Evolutionary conservation across 1,284 basidiomycete species (phyloP), one percentile per base, ranked within the genome.

Genomic region (Cerioporus squamosus): DNA sequence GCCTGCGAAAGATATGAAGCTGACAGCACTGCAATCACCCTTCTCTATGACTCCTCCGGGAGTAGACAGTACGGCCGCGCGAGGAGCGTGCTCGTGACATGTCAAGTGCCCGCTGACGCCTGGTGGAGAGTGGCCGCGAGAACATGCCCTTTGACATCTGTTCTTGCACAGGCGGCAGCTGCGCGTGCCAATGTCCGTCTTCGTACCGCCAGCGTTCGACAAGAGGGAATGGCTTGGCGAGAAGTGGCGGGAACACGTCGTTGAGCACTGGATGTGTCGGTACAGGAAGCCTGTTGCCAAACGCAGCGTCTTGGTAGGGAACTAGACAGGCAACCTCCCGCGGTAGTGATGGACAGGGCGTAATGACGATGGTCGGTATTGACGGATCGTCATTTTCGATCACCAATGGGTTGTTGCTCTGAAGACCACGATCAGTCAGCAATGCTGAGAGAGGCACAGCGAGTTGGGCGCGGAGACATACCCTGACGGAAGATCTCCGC

Each of bases 241-340:
- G 45, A 51, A 74, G 68, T 9, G 82, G 83, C 44, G 83, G 83
- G 63, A 79, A 79, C 15, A 71, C 68, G 36, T 74, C 69, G 67
- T 86, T 86, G 59, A 81, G 77, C n/a, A 72, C 74, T 5, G 77
- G 74, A 61, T 83, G 75, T 18, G 72, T 72, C 5, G 84, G 84
- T 15, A 87, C 79, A 1, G 78, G 77, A n/a, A 86, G 78, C 38
- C 74, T 73, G 46, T 74, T 72, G 43, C 81, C 80, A 63, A 84
- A 86, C 14, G 76, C 79, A 10, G 78, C 75, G 66, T 86, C 79
- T 70, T 86, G 84, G 62, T 77, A 76, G 12, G 84, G 84, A 20
- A 85, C 75, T 60, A 76, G 78, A 63, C 74, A 79, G 7, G 77
- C 74, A 5, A 70, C 73, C 54, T 79, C 76, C 42, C 69, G 74